Evolutionary conservation across 2,329 filamentous ascomycete species (phyloP).

Genomic region (Neonectria faginata): DNA sequence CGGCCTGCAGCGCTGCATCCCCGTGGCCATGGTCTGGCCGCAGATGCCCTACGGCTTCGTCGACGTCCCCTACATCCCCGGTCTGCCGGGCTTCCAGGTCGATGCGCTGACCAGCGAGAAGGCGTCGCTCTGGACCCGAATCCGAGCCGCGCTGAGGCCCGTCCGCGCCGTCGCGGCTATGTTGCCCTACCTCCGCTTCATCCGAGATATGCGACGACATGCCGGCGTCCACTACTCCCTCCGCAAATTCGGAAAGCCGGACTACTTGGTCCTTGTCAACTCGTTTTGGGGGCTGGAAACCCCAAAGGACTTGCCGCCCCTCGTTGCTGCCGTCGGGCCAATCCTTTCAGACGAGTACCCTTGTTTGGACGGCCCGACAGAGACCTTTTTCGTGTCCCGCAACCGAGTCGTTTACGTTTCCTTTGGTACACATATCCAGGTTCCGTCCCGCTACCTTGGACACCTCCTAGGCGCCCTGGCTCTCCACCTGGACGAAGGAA

Average conservation of each 20-base stretch:
- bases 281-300: slow-evolving; percentile 57
- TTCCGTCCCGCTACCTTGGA: not conserved
- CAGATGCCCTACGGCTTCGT: slow-evolving; percentile 55
- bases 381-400: not conserved
- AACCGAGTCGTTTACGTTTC: not conserved
- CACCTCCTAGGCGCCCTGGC: not conserved
- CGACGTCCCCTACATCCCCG: slow-evolving; percentile 53
- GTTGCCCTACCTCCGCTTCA: slow-evolving; percentile 46
- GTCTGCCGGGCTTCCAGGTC: slow-evolving; percentile 55
- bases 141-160: slow-evolving; percentile 50
- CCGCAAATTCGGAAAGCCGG: slow-evolving; percentile 49
- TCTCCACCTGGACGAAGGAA: not conserved
- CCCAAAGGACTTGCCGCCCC: slow-evolving; percentile 52
- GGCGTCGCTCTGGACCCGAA: slow-evolving; percentile 52
- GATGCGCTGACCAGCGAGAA: slow-evolving; percentile 53
- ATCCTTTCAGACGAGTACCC: slow-evolving; percentile 3
- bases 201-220: slow-evolving; percentile 46
- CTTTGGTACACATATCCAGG: slow-evolving; percentile 2
- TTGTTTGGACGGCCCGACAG: not conserved
- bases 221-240: slow-evolving; percentile 48
- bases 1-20: no score
- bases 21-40: slow-evolving; percentile 42
- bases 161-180: slow-evolving; percentile 44
- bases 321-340: slow-evolving; percentile 2
- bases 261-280: slow-evolving; percentile 56